A percentile compares a stretch with the other conserved stretches of the same genome.
These are phyloP conservation scores for Alternaria gaisen DNA, from an alignment of 2,329 filamentous ascomycete species.

Conservation along the genomic window DNA sequence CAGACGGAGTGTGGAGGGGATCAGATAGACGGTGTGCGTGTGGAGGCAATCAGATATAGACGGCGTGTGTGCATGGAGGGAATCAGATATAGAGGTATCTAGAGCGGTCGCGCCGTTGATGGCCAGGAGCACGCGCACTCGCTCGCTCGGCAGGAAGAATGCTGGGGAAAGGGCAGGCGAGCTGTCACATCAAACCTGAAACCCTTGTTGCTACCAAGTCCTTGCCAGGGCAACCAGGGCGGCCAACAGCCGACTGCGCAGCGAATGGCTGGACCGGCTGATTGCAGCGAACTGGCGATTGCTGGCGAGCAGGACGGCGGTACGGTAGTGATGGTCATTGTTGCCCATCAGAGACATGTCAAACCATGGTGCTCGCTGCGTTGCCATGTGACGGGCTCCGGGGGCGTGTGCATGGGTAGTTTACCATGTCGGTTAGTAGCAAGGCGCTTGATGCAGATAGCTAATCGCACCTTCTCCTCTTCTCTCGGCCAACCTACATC, in stretches of 20 bases:
- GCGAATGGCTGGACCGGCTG: too few species aligned
- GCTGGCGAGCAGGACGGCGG: not conserved
- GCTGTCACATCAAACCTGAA: constrained; percentile 17
- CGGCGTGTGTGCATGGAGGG: too few species aligned
- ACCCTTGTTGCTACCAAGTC: constrained; percentile 10
- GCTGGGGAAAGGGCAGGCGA: constrained; percentile 14
- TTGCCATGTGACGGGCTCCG: constrained; percentile 21
- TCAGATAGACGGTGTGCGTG: too few species aligned
- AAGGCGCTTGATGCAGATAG: constrained; percentile 18
- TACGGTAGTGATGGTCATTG: not conserved
- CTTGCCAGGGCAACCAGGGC: not conserved
- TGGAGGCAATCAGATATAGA: not conserved
- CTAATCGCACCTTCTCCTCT: constrained; percentile 20
- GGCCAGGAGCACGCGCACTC: not conserved
- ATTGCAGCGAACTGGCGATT: not conserved
- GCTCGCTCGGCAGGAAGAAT: constrained; percentile 1
- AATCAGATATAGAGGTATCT: not conserved
- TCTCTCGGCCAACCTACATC: constrained; percentile 9
- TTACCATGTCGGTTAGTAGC: constrained; percentile 16
- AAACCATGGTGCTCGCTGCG: not conserved
- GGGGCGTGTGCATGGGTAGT: constrained; percentile 11
- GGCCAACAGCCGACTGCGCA: not conserved
- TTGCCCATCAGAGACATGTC: not conserved
- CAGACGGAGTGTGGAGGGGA: not conserved
- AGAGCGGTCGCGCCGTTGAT: not conserved